Evolutionary conservation across 2,329 filamentous ascomycete species (phyloP).

Genomic region (Colletotrichum sansevieriae): DNA sequence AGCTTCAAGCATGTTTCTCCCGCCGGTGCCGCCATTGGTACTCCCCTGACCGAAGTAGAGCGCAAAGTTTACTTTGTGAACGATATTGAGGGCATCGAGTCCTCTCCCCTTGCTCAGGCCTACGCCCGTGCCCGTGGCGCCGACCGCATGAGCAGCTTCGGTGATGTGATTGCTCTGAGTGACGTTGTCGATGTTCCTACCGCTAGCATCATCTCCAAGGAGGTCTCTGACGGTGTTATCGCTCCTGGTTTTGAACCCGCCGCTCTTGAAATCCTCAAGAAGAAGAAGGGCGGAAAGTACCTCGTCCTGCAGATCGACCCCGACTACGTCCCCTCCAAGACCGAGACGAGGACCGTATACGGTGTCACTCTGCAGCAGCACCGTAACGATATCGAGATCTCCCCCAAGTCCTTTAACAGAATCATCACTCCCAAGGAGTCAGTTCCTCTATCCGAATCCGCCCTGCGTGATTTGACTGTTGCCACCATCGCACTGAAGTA

Average conservation of each 20-base stretch:
- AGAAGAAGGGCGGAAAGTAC: constrained; percentile 99
- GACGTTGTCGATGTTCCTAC: constrained; percentile 92
- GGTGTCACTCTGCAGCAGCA: constrained; percentile 90
- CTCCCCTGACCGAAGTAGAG: constrained; percentile 87
- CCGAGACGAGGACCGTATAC: constrained; percentile 89
- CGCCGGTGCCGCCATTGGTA: constrained; percentile 93
- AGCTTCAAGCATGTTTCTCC: constrained; percentile 99
- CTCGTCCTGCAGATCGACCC: constrained; percentile 95
- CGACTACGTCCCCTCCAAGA: constrained; percentile 83
- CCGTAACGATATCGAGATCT: constrained; percentile 92
- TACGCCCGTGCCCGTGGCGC: constrained; percentile 96
- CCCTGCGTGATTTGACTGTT: constrained; percentile 89
- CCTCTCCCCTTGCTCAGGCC: constrained; percentile 88
- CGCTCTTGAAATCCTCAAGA: constrained; percentile 90
- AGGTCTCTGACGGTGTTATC: constrained; percentile 97
- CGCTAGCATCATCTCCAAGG: constrained; percentile 96
- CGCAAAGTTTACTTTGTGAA: constrained; percentile 99
- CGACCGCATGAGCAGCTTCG: constrained; percentile 98
- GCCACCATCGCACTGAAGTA: constrained; percentile 98
- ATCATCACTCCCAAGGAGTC: constrained; percentile 89
- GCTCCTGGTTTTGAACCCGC: constrained; percentile 88
- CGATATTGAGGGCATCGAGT: constrained; percentile 90
- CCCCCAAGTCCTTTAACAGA: constrained; percentile 85
- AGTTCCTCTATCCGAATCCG: constrained; percentile 79
- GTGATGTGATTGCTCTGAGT: constrained; percentile 94